Percentiles rank a stretch among this genome's conserved stretches.
Conservation (phyloP, 352 stramenopile species). For the Phytophthora capsici region DNA sequence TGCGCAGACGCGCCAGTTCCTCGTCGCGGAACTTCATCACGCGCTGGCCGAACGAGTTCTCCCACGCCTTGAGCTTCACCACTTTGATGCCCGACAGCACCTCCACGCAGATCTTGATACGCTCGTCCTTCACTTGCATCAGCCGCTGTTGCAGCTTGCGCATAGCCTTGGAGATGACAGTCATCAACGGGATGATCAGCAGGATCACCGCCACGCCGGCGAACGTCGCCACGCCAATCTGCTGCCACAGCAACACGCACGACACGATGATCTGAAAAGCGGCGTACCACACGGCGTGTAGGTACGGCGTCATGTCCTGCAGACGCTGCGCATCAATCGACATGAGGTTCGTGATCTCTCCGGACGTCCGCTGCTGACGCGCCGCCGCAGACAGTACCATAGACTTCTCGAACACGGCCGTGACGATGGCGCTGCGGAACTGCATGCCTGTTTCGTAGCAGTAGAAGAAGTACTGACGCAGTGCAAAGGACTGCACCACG, state of each 20-base stretch:
- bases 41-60: conserved; percentile 57
- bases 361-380: conserved; percentile 83
- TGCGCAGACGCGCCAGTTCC: conserved; percentile 83
- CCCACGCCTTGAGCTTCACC: conserved; percentile 66
- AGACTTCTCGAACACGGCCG: conserved; percentile 82
- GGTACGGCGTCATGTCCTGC: conserved; percentile 95
- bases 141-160: conserved; percentile 84
- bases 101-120: conserved; percentile 91
- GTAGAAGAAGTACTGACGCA: conserved; percentile 89
- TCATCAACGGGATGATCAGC: conserved; percentile 93
- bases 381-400: conserved; percentile 84
- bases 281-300: conserved; percentile 92
- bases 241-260: conserved; percentile 70
- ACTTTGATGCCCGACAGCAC: conserved; percentile 59
- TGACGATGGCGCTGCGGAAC: conserved; percentile 77
- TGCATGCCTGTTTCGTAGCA: conserved; percentile 83
- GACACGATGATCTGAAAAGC: conserved; percentile 82
- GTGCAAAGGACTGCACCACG: conserved; percentile 76
- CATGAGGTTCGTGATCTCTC: conserved; percentile 98
- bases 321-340: conserved; percentile 96
- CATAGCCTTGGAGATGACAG: conserved; percentile 88
- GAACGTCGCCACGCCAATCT: conserved; percentile 89
- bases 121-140: conserved; percentile 91
- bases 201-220: conserved; percentile 94
- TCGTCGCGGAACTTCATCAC: conserved; percentile 68